Evolutionary conservation across 129 eudicot genomes (phyloP), one percentile per base, ranked within the genome.

Genomic region (Escallonia herrerae): DNA sequence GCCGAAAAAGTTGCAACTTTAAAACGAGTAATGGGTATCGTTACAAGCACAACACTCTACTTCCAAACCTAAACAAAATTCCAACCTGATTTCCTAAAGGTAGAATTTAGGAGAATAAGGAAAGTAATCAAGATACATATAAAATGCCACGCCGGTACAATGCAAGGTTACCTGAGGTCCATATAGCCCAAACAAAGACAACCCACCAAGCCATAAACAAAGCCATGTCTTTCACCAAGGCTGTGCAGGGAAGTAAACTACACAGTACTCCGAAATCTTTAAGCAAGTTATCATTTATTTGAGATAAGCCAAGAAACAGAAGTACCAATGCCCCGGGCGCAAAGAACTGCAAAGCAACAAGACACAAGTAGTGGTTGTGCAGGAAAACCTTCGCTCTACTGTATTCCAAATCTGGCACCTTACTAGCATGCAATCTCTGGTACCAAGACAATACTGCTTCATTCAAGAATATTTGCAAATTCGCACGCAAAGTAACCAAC

Each of bases 381-480:
- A 93, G 81, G 67, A 93, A 93, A 65, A 93, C 96, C 73, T 93
- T 93, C 4, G 96, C 96, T 72, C 96, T 69, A 78, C 99, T 93
- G 61, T 81, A 88, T 8, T 76, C 91, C 81, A 93, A 67, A 59
- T 93, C 96, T 2, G 96, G 99, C 50, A 86, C 77, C 69, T 83
- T 83, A 65, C 99, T 89, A 22, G 86, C 89, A 13, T 93, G 99
- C 79, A 93, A 73, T 66, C 96, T 85, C 69, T 93, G 99, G 72
- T 93, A 93, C 99, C 99, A 93, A 56, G 95, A 83, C 44, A 93
- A 82, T 43, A 89, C 95, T 1, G 99, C 96, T 73, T 93, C 96
- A 45, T 93, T 93, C 63, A 89, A 79, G 73, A 81, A 93, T 76
- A 86, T 83, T 62, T 93, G 99, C 71, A 89, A 62, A 64, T 83